phyloP scores from a whole-genome alignment of 23 red algal species.

The Gracilaria caudata region DNA sequence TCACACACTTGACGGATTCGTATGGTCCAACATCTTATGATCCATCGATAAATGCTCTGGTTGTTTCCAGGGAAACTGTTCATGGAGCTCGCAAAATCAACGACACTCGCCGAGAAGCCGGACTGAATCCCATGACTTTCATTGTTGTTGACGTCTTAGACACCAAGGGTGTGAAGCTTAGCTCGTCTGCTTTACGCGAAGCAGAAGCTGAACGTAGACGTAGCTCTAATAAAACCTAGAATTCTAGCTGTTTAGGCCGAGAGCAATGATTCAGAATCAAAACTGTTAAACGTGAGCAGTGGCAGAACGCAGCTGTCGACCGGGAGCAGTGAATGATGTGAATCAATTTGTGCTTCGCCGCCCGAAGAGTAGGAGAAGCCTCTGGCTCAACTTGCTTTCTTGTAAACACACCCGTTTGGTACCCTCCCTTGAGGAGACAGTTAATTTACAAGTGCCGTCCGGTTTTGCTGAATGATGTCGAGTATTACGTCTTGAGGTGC shows the following conservation, averaged over 20 bases:
- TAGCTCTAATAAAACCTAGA: not conserved
- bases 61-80: conserved; percentile 82
- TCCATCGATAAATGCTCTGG: conserved; percentile 72
- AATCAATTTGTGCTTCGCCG: no score
- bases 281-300: not conserved
- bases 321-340: no score
- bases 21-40: conserved; percentile 72
- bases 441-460: no score
- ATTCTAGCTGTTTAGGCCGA: not conserved
- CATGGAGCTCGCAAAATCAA: conserved; percentile 60
- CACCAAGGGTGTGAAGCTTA: conserved; percentile 69
- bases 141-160: conserved; percentile 80
- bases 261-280: not conserved
- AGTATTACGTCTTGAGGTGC: no score
- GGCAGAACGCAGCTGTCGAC: not conserved
- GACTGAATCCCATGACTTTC: conserved; percentile 61
- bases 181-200: conserved; percentile 76
- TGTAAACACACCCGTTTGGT: no score
- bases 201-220: conserved; percentile 13
- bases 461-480: no score
- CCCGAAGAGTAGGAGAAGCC: no score
- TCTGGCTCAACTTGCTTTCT: no score
- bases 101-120: conserved; percentile 19
- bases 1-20: conserved; percentile 61
- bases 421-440: no score